Conservation (phyloP, 352 stramenopile genomes). For the Phytopythium aichiense region DNA sequence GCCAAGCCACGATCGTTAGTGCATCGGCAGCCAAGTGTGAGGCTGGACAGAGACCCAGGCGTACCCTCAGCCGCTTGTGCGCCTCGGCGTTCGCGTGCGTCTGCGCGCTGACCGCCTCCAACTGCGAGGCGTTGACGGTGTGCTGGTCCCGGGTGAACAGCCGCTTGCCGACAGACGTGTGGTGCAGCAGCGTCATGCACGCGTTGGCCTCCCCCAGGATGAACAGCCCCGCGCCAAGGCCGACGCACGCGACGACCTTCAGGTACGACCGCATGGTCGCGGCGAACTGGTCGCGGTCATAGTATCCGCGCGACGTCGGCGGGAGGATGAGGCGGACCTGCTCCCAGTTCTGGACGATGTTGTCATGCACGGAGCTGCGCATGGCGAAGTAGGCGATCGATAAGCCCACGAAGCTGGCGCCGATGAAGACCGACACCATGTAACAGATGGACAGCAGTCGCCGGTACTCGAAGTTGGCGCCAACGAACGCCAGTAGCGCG, state of each 20-base stretch:
- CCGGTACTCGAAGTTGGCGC: conserved; percentile 73
- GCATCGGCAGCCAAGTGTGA: not conserved
- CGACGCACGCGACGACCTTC: conserved; percentile 49
- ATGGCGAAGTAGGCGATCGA: conserved; percentile 57
- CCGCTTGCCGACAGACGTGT: conserved; percentile 48
- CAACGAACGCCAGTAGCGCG: conserved; percentile 61
- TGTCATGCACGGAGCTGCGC: conserved; percentile 40
- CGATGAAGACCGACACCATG: conserved; percentile 52
- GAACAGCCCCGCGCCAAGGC: conserved; percentile 53
- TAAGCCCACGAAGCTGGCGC: conserved; percentile 39
- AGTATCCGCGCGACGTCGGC: conserved; percentile 59
- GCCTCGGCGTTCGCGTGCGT: not conserved
- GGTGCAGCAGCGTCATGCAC: conserved; percentile 52
- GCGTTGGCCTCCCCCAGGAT: conserved; percentile 42
- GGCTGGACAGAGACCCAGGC: not conserved
- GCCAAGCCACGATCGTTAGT: not conserved
- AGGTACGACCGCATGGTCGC: conserved; percentile 52
- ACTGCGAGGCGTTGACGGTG: conserved; percentile 27
- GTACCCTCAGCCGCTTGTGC: conserved; percentile 2
- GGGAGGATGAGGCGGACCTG: conserved; percentile 57
- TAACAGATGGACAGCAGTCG: conserved; percentile 67
- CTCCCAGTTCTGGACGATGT: conserved; percentile 55
- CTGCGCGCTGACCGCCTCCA: not conserved
- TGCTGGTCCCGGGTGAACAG: conserved; percentile 54
- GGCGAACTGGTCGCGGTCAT: conserved; percentile 65